Conservation (phyloP, 2,329 filamentous ascomycete genomes). For the Pseudofabraea citricarpa region DNA sequence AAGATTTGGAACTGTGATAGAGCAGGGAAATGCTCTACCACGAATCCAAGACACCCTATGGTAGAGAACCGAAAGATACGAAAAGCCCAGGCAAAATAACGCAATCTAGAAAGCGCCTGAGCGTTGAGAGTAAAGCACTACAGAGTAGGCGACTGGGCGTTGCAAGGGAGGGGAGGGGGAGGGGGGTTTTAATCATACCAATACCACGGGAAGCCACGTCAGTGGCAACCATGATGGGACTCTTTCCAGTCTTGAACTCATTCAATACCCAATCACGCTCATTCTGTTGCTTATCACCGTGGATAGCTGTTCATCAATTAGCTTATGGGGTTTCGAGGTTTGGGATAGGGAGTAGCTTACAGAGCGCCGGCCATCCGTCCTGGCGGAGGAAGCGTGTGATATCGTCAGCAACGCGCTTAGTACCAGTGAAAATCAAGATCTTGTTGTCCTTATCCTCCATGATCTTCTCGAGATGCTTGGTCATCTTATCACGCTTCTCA, state of each 20-base stretch:
- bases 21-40: constrained; percentile 63
- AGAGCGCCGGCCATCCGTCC: constrained; percentile 95
- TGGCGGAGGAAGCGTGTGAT: constrained; percentile 97
- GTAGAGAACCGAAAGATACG: constrained; percentile 78
- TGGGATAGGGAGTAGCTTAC: constrained; percentile 60
- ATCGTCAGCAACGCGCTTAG: constrained; percentile 94
- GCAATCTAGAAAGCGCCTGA: constrained; percentile 82
- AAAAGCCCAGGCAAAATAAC: constrained; percentile 88
- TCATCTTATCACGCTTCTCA: constrained; percentile 97
- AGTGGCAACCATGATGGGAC: constrained; percentile 99
- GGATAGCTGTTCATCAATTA: constrained; percentile 66
- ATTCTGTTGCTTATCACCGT: constrained; percentile 99
- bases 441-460: constrained; percentile 98
- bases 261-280: constrained; percentile 99
- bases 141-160: constrained; percentile 53
- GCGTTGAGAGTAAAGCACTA: constrained; percentile 89
- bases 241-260: constrained; percentile 99
- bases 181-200: constrained; percentile 81
- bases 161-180: constrained; percentile 37
- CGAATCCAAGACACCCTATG: constrained; percentile 85
- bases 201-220: constrained; percentile 99
- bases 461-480: constrained; percentile 94
- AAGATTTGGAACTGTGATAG: constrained; percentile 67
- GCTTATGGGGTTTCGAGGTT: constrained; percentile 39
- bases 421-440: constrained; percentile 88